Conservation (phyloP, 306 rosid genomes). For the Quillaja saponaria region DNA sequence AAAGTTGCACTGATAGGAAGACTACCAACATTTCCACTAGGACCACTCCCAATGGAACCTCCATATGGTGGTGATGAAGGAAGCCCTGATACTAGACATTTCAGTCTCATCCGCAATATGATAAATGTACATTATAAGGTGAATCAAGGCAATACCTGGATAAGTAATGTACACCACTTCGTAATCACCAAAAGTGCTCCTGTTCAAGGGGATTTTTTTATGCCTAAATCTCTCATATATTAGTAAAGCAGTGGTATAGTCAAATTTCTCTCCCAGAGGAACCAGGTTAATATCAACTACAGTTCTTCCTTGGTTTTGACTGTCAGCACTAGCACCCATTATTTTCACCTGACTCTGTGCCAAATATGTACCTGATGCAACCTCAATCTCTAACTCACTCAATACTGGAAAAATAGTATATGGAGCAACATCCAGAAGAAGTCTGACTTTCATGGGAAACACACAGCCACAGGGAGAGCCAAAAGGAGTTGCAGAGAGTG, state of each 20-base stretch:
- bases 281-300: slow-evolving; percentile 80
- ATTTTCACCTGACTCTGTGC: slow-evolving; percentile 91
- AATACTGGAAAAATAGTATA: slow-evolving; percentile 71
- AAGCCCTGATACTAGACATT: slow-evolving; percentile 58
- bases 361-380: slow-evolving; percentile 84
- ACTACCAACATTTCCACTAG: slow-evolving; percentile 41
- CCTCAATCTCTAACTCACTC: slow-evolving; percentile 79
- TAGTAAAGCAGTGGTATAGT: slow-evolving; percentile 71
- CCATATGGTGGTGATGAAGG: slow-evolving; percentile 63
- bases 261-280: slow-evolving; percentile 88
- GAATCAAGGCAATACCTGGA: slow-evolving; percentile 66
- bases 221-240: slow-evolving; percentile 68
- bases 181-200: slow-evolving; percentile 72
- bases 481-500: slow-evolving; percentile 75
- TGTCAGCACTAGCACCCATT: slow-evolving; percentile 90
- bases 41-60: slow-evolving; percentile 44
- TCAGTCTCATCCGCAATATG: slow-evolving; percentile 43
- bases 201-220: slow-evolving; percentile 71
- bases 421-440: slow-evolving; percentile 74
- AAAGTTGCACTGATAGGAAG: slow-evolving; percentile 67
- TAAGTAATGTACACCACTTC: slow-evolving; percentile 58
- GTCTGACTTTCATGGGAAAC: slow-evolving; percentile 83
- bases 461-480: slow-evolving; percentile 99
- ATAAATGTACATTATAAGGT: slow-evolving; percentile 22
- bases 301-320: slow-evolving; percentile 70